Evolutionary conservation across 148 eudicot genomes (phyloP).

Genomic region (Mesembryanthemum crystallinum): DNA sequence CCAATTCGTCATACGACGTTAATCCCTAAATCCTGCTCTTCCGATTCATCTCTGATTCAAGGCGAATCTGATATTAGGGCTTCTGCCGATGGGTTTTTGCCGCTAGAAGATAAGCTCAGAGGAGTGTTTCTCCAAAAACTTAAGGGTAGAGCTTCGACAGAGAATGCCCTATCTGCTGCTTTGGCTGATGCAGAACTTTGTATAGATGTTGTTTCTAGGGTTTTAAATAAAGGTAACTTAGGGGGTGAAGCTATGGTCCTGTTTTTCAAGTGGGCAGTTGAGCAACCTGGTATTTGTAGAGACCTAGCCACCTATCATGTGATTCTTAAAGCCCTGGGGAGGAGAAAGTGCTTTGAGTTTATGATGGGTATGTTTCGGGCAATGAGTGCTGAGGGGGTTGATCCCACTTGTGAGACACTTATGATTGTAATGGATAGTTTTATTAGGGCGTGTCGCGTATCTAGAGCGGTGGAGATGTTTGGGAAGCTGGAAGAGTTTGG

Average conservation of each 20-base stretch:
- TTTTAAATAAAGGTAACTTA: slow-evolving; percentile 59
- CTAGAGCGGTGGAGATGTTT: slow-evolving; percentile 62
- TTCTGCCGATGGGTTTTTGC: slow-evolving; percentile 47
- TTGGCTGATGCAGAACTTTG: slow-evolving; percentile 38
- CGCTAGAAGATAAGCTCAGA: slow-evolving; percentile 68
- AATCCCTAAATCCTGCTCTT: slow-evolving; percentile 10
- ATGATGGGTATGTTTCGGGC: slow-evolving; percentile 53
- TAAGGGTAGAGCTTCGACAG: slow-evolving; percentile 45
- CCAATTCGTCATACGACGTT: slow-evolving; percentile 35
- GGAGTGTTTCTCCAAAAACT: slow-evolving; percentile 87
- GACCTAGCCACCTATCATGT: slow-evolving; percentile 49
- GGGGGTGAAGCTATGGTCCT: slow-evolving; percentile 64
- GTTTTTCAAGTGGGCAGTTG: slow-evolving; percentile 75
- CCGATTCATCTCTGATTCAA: slow-evolving; percentile 18
- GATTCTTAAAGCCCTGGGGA: slow-evolving; percentile 70
- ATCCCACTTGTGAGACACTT: slow-evolving; percentile 45
- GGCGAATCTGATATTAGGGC: slow-evolving; percentile 21
- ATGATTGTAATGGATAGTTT: slow-evolving; percentile 68
- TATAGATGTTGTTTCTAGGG: slow-evolving; percentile 54
- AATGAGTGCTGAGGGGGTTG: slow-evolving; percentile 48
- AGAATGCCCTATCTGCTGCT: slow-evolving; percentile 42
- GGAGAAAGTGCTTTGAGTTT: slow-evolving; percentile 61
- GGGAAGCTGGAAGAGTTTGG: slow-evolving; percentile 55
- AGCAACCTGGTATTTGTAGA: slow-evolving; percentile 30
- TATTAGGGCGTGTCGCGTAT: slow-evolving; percentile 44